Percentiles rank a stretch among this genome's conserved stretches.
phyloP scores from a whole-genome alignment of 352 stramenopile genomes.

The Phytophthora niederhauseri region DNA sequence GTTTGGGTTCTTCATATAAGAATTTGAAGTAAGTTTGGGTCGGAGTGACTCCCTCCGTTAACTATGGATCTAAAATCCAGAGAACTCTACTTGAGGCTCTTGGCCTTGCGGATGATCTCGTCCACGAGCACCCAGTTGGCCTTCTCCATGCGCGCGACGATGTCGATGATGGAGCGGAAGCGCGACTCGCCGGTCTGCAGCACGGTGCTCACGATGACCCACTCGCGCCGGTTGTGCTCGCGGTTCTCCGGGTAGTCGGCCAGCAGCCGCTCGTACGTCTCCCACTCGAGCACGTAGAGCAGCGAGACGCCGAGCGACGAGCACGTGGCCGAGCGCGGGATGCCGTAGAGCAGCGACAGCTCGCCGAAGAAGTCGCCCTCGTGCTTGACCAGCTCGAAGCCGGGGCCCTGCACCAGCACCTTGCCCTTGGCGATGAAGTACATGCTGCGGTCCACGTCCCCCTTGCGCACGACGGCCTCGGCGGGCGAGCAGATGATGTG shows the following conservation, averaged over 20 bases:
- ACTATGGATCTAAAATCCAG: too few relatives aligned
- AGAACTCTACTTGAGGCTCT: conserved; percentile 61
- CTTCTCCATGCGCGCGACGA: conserved; percentile 67
- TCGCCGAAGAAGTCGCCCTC: conserved; percentile 83
- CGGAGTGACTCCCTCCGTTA: too few relatives aligned
- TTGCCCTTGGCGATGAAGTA: conserved; percentile 76
- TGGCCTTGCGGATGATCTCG: conserved; percentile 75
- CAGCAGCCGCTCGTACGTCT: conserved; percentile 72
- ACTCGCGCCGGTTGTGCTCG: conserved; percentile 73
- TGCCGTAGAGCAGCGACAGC: conserved; percentile 71
- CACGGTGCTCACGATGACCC: conserved; percentile 75
- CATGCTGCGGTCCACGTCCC: conserved; percentile 74
- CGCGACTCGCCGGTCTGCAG: conserved; percentile 62
- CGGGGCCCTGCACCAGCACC: conserved; percentile 60
- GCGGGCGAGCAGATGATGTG: conserved; percentile 70
- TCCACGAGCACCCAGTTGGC: conserved; percentile 69
- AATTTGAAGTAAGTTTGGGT: too few relatives aligned
- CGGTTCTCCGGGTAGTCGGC: conserved; percentile 79
- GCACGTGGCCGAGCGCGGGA: conserved; percentile 76
- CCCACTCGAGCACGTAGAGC: conserved; percentile 82
- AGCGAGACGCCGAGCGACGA: conserved; percentile 66
- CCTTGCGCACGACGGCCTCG: conserved; percentile 67
- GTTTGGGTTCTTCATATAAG: too few relatives aligned
- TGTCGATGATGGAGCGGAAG: conserved; percentile 72
- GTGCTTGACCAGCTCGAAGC: conserved; percentile 77